Conservation (phyloP, 768 basidiomycete genomes). For the Leccinum subgranulosum region DNA sequence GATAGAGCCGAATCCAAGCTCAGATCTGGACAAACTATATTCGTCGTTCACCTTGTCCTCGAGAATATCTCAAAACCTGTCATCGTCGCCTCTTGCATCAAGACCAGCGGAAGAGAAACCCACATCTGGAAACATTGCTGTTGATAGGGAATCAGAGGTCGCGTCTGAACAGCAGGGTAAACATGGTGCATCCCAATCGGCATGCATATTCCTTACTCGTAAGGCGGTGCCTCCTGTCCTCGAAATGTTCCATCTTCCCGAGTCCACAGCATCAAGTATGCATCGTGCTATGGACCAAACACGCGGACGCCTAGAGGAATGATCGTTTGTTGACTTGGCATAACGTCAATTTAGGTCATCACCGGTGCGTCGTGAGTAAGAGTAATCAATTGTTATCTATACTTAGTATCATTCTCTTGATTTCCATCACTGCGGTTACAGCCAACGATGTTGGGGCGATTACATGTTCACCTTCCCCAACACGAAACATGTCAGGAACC, state of each 20-base stretch:
- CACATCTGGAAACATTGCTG: background rate
- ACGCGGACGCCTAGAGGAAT: slow-evolving; percentile 27
- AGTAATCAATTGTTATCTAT: slow-evolving; percentile 9
- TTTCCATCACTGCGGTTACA: background rate
- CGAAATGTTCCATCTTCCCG: slow-evolving; percentile 42
- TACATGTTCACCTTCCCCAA: background rate
- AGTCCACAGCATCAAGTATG: slow-evolving; percentile 46
- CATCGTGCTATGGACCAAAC: slow-evolving; percentile 66
- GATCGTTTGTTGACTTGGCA: background rate
- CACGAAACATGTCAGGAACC: background rate
- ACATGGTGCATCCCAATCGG: slow-evolving; percentile 6
- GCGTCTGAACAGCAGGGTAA: background rate
- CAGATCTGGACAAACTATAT: slow-evolving; percentile 59
- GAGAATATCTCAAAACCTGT: slow-evolving; percentile 6
- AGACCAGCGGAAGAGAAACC: slow-evolving; percentile 9
- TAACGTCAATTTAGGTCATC: background rate
- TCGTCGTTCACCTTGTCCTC: slow-evolving; percentile 23
- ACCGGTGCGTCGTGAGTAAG: slow-evolving; percentile 13
- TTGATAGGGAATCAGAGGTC: slow-evolving; percentile 2
- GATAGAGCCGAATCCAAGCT: slow-evolving; percentile 55
- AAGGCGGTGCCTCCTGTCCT: slow-evolving; percentile 54
- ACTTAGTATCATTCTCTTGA: background rate
- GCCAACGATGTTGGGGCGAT: slow-evolving; percentile 8
- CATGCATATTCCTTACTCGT: slow-evolving; percentile 45
- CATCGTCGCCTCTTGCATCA: slow-evolving; percentile 6